Base-by-base conservation (phyloP, 2,329 filamentous ascomycete genomes). In the Colletotrichum sidae region DNA sequence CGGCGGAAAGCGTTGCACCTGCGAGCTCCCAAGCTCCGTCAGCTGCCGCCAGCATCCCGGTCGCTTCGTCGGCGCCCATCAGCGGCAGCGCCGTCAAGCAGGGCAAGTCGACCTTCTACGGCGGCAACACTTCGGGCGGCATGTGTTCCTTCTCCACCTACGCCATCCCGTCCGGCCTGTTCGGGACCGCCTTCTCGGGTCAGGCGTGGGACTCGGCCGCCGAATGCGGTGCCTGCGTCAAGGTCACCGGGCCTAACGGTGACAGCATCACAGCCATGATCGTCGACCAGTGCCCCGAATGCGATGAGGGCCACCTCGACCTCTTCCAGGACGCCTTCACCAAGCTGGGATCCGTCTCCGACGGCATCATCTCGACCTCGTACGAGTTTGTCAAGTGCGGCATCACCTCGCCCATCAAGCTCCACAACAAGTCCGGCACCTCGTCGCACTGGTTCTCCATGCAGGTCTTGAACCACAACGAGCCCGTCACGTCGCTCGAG, bases 391-490 rank as follows among this genome's bases (percentile, higher is more conserved):
- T 80, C 38, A 66, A 73, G 25, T 83, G 81, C 68, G 79, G 77
- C 57, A 81, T 83, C 72, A 74, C 74, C 2, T 73, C 75, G 3
- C 79, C 81, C 4, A 72, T 83, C 5, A 67, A 75, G n/a, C 75
- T 83, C 8, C 78, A 78, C 70, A 82, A 79, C 75, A 83, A 83
- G 74, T 74, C 73, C 13, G 81, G 81, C 9, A 79, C 79, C 5
- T 81, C 79, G 6, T 54, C 69, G n/a, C 75, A 77, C 71, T 83
- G 78, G 80, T 77, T 75, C 70, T 74, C 73, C 47, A 77, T 78
- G 81, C 89, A 91, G 74, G 87, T 90, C 47, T 80, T 89, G 70
- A 90, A 90, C 75, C 78, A 85, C 70, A 89, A 88, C 73, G 79
- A 85, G 65, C 80, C 82, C 13, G 81, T 90, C 45, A 70, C 79